Percentiles rank a stretch among this genome's conserved stretches.
Evolutionary conservation across 139 green algal species (phyloP).

Genomic region (Auxenochlorella pyrenoidosa): DNA sequence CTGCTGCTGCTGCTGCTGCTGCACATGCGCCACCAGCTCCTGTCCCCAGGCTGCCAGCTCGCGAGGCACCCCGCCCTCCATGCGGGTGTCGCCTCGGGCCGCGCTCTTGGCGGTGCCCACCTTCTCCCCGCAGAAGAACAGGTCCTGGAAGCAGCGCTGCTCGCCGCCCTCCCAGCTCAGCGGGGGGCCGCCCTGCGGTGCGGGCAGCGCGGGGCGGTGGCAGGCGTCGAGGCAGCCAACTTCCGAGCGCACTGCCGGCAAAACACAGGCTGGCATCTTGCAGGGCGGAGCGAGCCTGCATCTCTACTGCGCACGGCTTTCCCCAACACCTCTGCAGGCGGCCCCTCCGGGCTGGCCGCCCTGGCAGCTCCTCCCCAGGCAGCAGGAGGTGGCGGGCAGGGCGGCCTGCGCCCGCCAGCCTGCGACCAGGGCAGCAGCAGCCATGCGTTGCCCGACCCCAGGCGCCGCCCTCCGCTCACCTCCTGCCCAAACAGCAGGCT

Average conservation of each 20-base stretch:
- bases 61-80: not conserved
- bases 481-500: not conserved
- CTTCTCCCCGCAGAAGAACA: conserved; percentile 9
- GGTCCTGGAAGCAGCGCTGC: conserved; percentile 16
- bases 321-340: too few relatives aligned
- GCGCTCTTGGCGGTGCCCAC: not conserved
- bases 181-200: not conserved
- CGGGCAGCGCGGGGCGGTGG: not conserved
- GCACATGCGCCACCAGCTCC: not conserved
- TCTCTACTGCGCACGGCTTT: too few relatives aligned
- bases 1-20: not conserved
- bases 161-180: conserved; percentile 15
- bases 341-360: too few relatives aligned
- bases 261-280: too few relatives aligned
- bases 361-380: too few relatives aligned
- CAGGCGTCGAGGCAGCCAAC: not conserved
- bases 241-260: too few relatives aligned
- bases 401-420: too few relatives aligned
- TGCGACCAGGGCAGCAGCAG: too few relatives aligned
- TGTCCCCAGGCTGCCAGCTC: not conserved
- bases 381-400: too few relatives aligned
- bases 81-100: not conserved
- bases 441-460: too few relatives aligned
- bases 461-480: too few relatives aligned
- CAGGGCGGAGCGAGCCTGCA: too few relatives aligned